Base-by-base conservation (phyloP, 129 eudicot genomes). In the carrot (Daucus carota) region DNA sequence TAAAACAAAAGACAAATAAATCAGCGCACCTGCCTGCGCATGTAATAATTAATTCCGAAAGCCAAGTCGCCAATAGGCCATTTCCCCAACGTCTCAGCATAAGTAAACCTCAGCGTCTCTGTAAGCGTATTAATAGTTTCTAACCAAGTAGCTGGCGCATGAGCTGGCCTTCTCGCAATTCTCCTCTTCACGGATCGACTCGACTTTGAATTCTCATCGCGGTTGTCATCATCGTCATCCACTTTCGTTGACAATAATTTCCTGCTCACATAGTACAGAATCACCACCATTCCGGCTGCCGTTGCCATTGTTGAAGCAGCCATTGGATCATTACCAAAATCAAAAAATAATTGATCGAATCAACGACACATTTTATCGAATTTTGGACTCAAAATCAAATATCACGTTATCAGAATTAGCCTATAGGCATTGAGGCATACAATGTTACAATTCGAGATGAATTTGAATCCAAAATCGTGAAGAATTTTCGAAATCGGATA, bases 11-110 rank as follows among this genome's bases (percentile, higher is more conserved):
- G 99, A 96, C 99, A 97, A 95, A 75, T 86, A 70, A 7, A 26
- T 6, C 38, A 72, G 44, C 74, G 44, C 77, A 93, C 98, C 99
- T 95, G 99, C 78, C 99, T 87, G 76, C 93, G 90, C 68, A 95
- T 80, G 74, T 89, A 84, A 76, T 89, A 95, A 82, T 95, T 95
- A 68, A 95, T 95, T 12, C 99, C 99, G 31, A 95, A 95, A 47
- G 99, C 99, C 85, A 95, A 84, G 69, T 95, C 99, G 26, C 96
- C 99, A 47, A 95, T 83, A 44, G 99, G 99, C 99, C 99, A 95
- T 78, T 95, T 95, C 69, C 97, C 99, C 33, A 95, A 70, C n/a
- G 99, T 95, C 79, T 95, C 99, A 33, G 99, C 81, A 79, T 91
- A 95, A 33, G 97, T 91, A 80, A 95, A 95, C 80, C 97, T 84